Base-by-base conservation (phyloP, 306 rosid genomes). In the Vachellia pachyceras region DNA sequence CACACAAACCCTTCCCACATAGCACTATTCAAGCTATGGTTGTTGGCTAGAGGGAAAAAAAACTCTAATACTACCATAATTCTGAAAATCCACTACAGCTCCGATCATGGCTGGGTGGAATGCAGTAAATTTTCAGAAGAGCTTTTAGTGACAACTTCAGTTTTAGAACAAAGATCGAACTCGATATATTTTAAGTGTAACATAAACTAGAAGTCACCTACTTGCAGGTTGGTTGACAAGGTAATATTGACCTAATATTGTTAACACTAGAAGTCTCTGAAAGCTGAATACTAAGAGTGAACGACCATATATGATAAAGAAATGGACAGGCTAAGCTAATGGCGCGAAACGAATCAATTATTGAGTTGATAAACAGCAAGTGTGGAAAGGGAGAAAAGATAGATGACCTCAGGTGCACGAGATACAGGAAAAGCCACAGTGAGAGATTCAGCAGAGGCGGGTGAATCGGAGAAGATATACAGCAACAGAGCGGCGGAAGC, bases 341-440 rank as follows among this genome's bases (percentile, higher is more conserved):
- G 14, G 23, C 25, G 39, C 61, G 9, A 66, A 42, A 18, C 7
- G 46, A 23, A 8, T 77, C 45, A 50, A 37, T 13, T 74, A 45
- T 5, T 5, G 20, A 29, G 64, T 49, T 67, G 55, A 65, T 22
- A 68, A 15, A 73, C 2, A 11, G 73, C 0, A 18, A 52, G 55
- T 1, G 40, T 3, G 47, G 25, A 42, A 12, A 54, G 13, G 54
- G 58, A 64, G 5, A 39, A 23, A 36, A 39, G 41, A 18, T 68
- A 0, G 17, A 58, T 65, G 79, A 95, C 99, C 94, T 95, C 97
- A 29, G 86, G 94, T 50, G 95, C 92, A 10, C 98, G 96, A 29
- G 99, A 95, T 79, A 89, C 94, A 3, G 99, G 99, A 77, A 95
- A 95, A 76, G 98, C 98, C 18, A 95, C 93, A 5, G 99, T 93